Evolutionary conservation across 208 protist genomes (phyloP), one percentile per base, ranked within the genome.

Genomic region (Leishmania gerbilli): DNA sequence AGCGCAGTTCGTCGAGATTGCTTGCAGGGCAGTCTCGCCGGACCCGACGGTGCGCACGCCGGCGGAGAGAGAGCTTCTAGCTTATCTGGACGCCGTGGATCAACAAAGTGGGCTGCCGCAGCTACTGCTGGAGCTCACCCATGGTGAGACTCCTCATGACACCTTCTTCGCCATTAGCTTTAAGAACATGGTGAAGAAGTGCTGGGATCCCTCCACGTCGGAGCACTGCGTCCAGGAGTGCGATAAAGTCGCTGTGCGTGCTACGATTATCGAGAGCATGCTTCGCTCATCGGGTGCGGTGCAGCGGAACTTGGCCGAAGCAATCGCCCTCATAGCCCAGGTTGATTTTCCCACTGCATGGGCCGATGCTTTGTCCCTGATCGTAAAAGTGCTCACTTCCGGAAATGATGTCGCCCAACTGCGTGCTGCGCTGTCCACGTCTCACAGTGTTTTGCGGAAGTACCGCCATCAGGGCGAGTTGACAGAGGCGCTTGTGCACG

Each of bases 291-390:
- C 90, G 0, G 27, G 79, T 5, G 79, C 74, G 17, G 77, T 99
- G 17, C 96, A 98, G 83, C 84, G 89, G 71, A 97, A 98, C 80
- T 85, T 99, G n/a, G 89, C 92, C 0, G 98, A 97, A 76, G 88
- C 96, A 42, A 90, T 99, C 64, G 80, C 92, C 53, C 84, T 98
- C 47, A 99, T 99, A 72, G 91, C 94, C 15, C 78, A 93, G 49
- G 76, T 89, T 27, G 98, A 99, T 85, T 99, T 99, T 77, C 98
- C 98, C 24, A 71, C 78, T 3, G 45, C 74, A 42, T 99, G 98
- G 98, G 87, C 91, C 7, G 81, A 90, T 76, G 89, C 98, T 7
- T 80, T 99, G 53, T 71, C 86, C 4, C 74, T 95, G 31, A 91
- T 99, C 69, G 78, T 88, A 7, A 77, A 92, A 42, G 83, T 88